Percentiles rank a stretch among this genome's conserved stretches.
These are phyloP conservation scores for Monilinia fructicola DNA, from an alignment of 2,329 filamentous ascomycete species.

Conservation along the genomic window DNA sequence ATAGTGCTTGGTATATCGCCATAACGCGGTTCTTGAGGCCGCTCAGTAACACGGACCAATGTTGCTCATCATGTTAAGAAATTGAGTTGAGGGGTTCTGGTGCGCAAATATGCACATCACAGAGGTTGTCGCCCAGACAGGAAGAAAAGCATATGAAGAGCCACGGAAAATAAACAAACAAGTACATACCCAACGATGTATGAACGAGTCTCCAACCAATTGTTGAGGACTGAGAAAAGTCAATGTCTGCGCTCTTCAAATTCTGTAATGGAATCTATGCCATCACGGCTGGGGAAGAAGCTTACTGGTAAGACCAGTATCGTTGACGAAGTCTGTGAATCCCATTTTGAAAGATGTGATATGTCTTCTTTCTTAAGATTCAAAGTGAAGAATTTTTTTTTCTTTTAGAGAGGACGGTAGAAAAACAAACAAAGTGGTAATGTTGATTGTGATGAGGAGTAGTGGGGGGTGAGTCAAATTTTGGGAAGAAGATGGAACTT, in stretches of 20 bases:
- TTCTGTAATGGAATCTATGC: conserved; percentile 20
- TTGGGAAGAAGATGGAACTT: conserved; percentile 20
- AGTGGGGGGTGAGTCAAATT: conserved; percentile 23
- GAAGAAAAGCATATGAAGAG: conserved; percentile 28
- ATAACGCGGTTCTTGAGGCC: conserved; percentile 86
- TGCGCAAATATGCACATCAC: conserved; percentile 28
- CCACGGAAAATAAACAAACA: conserved; percentile 9
- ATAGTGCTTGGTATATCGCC: conserved; percentile 73
- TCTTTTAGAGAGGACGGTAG: conserved; percentile 3
- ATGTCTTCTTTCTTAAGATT: conserved; percentile 21
- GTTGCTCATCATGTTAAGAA: conserved; percentile 70
- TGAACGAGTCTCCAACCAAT: conserved; percentile 71
- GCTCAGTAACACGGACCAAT: conserved; percentile 97
- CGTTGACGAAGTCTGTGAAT: conserved; percentile 66
- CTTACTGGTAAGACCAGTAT: conserved; percentile 61
- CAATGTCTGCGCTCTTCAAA: conserved; percentile 32
- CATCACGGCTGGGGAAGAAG: conserved; percentile 27
- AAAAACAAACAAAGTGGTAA: conserved; percentile 19
- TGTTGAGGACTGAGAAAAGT: conserved; percentile 62
- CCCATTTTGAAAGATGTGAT: conserved; percentile 52
- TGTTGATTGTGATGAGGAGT: conserved; percentile 18
- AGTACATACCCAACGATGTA: conserved; percentile 78
- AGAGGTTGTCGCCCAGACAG: conserved; percentile 26
- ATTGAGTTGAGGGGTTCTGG: conserved; percentile 29
- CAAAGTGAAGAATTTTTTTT: conserved; percentile 16